Conservation (phyloP, 805 yeast genomes). For the Grigorovia transvaalensis region DNA sequence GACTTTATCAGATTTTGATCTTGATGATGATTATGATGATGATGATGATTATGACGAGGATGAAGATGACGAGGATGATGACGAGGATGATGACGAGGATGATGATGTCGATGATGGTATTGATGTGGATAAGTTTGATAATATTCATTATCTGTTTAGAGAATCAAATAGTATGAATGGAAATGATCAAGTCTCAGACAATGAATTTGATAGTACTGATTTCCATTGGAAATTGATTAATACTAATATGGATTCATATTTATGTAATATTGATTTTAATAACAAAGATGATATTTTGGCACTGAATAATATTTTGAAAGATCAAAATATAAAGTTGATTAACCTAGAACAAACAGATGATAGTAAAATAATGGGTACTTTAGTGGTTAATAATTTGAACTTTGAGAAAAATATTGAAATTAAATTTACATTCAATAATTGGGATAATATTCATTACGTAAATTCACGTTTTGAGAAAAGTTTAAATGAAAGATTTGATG, state of each 20-base stretch:
- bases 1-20: slow-evolving; percentile 4
- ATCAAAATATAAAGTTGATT: slow-evolving; percentile 19
- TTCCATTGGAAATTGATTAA: slow-evolving; percentile 4
- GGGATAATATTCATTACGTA: slow-evolving; percentile 26
- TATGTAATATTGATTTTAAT: not conserved
- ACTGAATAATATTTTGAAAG: not conserved
- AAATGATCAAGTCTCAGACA: slow-evolving; percentile 2
- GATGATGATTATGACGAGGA: slow-evolving; percentile 4
- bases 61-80: slow-evolving; percentile 2
- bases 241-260: not conserved
- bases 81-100: slow-evolving; percentile 1
- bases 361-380: slow-evolving; percentile 16
- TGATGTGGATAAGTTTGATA: not conserved
- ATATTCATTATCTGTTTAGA: not conserved
- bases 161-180: not conserved
- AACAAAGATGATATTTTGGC: not conserved
- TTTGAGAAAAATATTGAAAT: slow-evolving; percentile 27
- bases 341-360: slow-evolving; percentile 3
- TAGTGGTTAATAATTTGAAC: slow-evolving; percentile 25
- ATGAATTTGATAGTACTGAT: not conserved
- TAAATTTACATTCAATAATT: slow-evolving; percentile 26
- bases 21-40: slow-evolving; percentile 3
- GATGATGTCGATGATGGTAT: not conserved
- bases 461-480: slow-evolving; percentile 20
- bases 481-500: slow-evolving; percentile 20